Evolutionary conservation across 805 yeast species (phyloP).

Genomic region (Brettanomyces custersianus): DNA sequence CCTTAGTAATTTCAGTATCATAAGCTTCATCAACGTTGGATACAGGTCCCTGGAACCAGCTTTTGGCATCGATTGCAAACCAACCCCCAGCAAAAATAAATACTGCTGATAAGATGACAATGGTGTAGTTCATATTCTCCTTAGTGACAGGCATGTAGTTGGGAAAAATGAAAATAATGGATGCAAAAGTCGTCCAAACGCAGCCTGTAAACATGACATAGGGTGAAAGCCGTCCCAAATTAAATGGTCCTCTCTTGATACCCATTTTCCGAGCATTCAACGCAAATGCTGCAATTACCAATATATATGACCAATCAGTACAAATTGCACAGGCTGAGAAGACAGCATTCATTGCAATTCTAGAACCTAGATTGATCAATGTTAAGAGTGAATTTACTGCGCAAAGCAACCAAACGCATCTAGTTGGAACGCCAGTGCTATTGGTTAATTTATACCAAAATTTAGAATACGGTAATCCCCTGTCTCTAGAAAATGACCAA

Average conservation of each 20-base stretch:
- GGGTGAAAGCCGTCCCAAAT: constrained; percentile 33
- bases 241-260: constrained; percentile 40
- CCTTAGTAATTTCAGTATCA: too few species aligned
- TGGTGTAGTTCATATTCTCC: constrained; percentile 46
- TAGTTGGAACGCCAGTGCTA: constrained; percentile 34
- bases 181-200: constrained; percentile 37
- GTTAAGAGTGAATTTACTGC: constrained; percentile 34
- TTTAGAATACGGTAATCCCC: constrained; percentile 39
- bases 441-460: constrained; percentile 31
- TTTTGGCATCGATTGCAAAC: constrained; percentile 39
- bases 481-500: constrained; percentile 51
- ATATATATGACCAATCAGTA: constrained; percentile 41
- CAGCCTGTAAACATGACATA: constrained; percentile 33
- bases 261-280: constrained; percentile 36
- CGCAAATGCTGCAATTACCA: constrained; percentile 35
- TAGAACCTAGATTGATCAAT: constrained; percentile 33
- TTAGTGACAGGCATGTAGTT: constrained; percentile 33
- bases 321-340: constrained; percentile 46
- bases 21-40: constrained; percentile 37
- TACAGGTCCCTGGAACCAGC: constrained; percentile 50
- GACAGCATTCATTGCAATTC: constrained; percentile 43
- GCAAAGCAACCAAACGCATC: constrained; percentile 34
- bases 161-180: constrained; percentile 44
- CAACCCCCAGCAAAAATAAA: constrained; percentile 31
- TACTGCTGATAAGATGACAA: constrained; percentile 38